phyloP scores from a whole-genome alignment of 2,329 filamentous ascomycete species.

The Botrytis hyacinthi region DNA sequence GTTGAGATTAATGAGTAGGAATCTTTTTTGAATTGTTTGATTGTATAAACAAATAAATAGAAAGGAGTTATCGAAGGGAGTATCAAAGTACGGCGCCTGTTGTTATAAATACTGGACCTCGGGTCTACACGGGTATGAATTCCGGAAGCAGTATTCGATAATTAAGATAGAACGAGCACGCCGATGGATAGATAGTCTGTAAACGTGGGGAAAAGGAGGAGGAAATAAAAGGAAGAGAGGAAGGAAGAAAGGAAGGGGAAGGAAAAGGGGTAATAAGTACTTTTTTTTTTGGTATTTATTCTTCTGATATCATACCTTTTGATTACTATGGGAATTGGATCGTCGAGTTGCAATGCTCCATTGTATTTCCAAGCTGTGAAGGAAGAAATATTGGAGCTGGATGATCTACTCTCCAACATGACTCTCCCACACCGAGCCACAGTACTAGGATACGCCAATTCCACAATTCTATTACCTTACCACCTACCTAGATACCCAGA shows the following conservation, averaged over 20 bases:
- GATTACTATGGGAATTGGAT: neutral
- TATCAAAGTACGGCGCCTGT: neutral
- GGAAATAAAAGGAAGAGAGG: neutral
- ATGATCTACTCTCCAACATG: conserved; percentile 1
- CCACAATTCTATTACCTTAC: too few species aligned
- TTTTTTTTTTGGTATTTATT: neutral
- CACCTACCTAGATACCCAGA: too few species aligned
- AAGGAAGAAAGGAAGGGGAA: neutral
- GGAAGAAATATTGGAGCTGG: neutral
- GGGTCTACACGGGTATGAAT: conserved; percentile 32
- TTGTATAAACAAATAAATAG: neutral
- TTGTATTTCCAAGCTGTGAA: conserved; percentile 3
- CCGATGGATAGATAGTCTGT: neutral
- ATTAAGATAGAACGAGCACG: neutral
- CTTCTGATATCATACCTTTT: conserved; percentile 13
- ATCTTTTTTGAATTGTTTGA: conserved; percentile 8
- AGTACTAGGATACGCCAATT: neutral
- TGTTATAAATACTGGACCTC: conserved; percentile 31
- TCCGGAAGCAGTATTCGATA: conserved; percentile 22
- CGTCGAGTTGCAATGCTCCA: neutral
- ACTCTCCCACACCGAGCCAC: neutral
- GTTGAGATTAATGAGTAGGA: conserved; percentile 23
- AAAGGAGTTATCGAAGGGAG: neutral
- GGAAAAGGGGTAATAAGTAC: conserved; percentile 4
- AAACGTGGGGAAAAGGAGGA: neutral